These are phyloP conservation scores for Penicillium egyptiacum DNA, from an alignment of 495 filamentous ascomycete genomes.

Conservation along the genomic window DNA sequence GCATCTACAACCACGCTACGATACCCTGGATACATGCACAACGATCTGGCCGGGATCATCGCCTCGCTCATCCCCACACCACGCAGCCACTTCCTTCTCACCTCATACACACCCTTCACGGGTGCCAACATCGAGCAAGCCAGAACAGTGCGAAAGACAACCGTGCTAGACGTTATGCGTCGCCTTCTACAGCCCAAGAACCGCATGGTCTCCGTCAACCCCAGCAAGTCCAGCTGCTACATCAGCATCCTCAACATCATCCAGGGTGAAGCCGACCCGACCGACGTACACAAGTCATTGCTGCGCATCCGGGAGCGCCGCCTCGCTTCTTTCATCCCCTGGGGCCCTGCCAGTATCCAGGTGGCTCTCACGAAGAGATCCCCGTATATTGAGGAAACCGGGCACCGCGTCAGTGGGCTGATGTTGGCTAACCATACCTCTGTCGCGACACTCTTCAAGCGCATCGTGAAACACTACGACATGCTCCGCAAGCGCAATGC, in stretches of 20 bases:
- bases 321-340: constrained; percentile 95
- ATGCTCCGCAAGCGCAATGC: constrained; percentile 93
- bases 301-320: constrained; percentile 93
- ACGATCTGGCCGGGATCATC: constrained; percentile 94
- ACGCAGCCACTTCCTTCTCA: constrained; percentile 96
- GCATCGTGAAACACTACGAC: constrained; percentile 87
- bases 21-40: constrained; percentile 99
- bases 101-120: constrained; percentile 96
- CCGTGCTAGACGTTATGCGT: constrained; percentile 96
- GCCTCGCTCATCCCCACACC: constrained; percentile 95
- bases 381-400: constrained; percentile 78
- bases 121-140: constrained; percentile 93
- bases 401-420: constrained; percentile 86
- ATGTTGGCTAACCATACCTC: constrained; percentile 99
- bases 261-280: constrained; percentile 95
- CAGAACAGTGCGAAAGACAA: constrained; percentile 96
- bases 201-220: constrained; percentile 95
- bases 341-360: constrained; percentile 98
- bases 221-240: constrained; percentile 96
- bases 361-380: constrained; percentile 95
- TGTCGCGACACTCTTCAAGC: constrained; percentile 94
- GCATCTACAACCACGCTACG: constrained; percentile 93
- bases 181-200: constrained; percentile 96
- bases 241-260: constrained; percentile 99
- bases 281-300: constrained; percentile 95